Evolutionary conservation across 2,329 filamentous ascomycete species (phyloP).

Genomic region (Cladosporium sp.): DNA sequence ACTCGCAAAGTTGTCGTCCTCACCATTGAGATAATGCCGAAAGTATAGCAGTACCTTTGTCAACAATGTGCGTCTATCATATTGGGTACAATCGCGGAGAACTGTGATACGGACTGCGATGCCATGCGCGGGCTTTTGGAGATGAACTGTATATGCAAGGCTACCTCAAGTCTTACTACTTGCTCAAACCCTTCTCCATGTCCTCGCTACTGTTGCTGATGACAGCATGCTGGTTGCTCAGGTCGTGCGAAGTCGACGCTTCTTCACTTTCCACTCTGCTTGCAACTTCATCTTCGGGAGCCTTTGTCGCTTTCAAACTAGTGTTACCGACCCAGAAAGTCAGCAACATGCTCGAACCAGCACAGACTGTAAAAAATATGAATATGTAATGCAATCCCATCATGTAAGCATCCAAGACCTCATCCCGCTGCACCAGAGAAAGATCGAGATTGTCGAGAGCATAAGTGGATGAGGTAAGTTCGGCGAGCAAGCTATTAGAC

Average conservation of each 20-base stretch:
- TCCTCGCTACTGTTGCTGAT: not conserved
- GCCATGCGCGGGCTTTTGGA: no score
- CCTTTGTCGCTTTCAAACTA: not conserved
- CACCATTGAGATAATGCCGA: no score
- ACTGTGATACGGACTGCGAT: no score
- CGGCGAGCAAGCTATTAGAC: conserved; percentile 15
- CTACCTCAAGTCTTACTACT: no score
- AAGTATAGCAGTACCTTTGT: no score
- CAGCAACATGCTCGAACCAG: not conserved
- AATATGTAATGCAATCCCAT: conserved; percentile 22
- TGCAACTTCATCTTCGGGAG: not conserved
- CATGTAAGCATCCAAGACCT: conserved; percentile 29
- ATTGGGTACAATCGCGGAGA: no score
- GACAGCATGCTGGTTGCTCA: no score
- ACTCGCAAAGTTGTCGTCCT: no score
- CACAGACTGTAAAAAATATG: conserved; percentile 6
- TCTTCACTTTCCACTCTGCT: not conserved
- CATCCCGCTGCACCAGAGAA: conserved; percentile 13
- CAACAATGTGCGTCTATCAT: no score
- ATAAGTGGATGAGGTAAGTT: conserved; percentile 16
- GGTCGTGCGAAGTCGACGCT: not conserved
- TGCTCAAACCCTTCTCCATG: not conserved
- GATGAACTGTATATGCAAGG: no score
- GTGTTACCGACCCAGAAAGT: conserved; percentile 9
- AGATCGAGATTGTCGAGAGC: conserved; percentile 9